phyloP scores from a whole-genome alignment of 768 basidiomycete genomes.

The Amanita subjunquillea region DNA sequence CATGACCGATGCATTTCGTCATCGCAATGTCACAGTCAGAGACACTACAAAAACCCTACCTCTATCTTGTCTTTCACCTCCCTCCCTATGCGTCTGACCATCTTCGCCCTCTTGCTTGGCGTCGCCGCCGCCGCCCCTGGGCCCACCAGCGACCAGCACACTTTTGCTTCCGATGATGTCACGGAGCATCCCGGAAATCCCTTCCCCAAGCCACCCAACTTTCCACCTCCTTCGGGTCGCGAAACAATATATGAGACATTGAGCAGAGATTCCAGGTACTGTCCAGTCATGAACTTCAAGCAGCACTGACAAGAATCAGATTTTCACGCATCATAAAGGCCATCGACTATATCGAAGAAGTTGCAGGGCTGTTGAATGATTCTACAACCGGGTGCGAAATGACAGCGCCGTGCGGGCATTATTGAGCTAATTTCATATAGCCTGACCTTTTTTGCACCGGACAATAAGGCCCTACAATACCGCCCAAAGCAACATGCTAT shows the following conservation, averaged over 20 bases:
- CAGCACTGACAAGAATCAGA: conserved; percentile 10
- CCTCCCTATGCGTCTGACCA: neutral
- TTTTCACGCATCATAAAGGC: conserved; percentile 31
- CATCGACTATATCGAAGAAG: conserved; percentile 27
- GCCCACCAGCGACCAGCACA: neutral
- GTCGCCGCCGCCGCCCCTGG: neutral
- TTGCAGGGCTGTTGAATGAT: conserved; percentile 27
- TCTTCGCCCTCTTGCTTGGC: neutral
- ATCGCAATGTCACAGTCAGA: conserved; percentile 2
- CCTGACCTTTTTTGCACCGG: conserved; percentile 45
- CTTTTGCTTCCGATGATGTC: neutral
- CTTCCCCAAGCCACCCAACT: neutral
- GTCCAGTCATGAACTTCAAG: neutral
- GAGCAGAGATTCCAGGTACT: conserved; percentile 12
- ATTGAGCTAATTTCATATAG: conserved; percentile 15
- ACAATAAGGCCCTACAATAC: conserved; percentile 30
- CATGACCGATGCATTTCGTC: conserved; percentile 3
- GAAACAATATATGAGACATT: conserved; percentile 1
- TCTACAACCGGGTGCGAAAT: conserved; percentile 21
- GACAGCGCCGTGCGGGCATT: neutral
- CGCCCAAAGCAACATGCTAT: conserved; percentile 9
- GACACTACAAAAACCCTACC: neutral
- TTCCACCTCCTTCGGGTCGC: neutral
- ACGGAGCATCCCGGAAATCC: neutral
- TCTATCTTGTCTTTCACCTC: neutral